phyloP scores from a whole-genome alignment of 106 monocot species.

The Chionographis japonica region DNA sequence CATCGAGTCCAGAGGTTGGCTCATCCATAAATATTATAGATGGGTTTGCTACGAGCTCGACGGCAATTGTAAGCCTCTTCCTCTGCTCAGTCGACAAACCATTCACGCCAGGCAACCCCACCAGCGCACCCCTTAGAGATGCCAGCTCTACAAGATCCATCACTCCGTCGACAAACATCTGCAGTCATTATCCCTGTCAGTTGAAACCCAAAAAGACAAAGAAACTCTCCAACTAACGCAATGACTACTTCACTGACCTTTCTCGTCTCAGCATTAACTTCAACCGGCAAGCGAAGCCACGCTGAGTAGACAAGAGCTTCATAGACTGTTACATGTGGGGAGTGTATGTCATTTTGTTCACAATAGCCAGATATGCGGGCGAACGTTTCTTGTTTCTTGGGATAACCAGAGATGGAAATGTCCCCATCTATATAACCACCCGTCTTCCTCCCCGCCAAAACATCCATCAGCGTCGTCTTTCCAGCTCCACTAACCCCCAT shows the following conservation, averaged over 20 bases:
- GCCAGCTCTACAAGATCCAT: slow-evolving; percentile 90
- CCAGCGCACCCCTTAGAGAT: slow-evolving; percentile 51
- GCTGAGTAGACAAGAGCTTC: slow-evolving; percentile 80
- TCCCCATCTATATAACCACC: slow-evolving; percentile 79
- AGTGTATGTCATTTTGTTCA: slow-evolving; percentile 89
- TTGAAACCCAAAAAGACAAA: neutral
- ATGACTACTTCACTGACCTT: slow-evolving; percentile 32
- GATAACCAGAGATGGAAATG: slow-evolving; percentile 69
- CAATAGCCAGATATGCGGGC: slow-evolving; percentile 88
- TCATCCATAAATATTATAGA: slow-evolving; percentile 98
- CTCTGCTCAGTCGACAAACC: slow-evolving; percentile 87
- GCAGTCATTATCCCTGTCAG: neutral
- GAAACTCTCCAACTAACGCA: too few relatives aligned
- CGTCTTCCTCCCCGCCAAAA: slow-evolving; percentile 84
- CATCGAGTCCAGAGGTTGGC: slow-evolving; percentile 90
- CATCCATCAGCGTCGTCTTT: slow-evolving; percentile 90
- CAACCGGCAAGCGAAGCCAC: slow-evolving; percentile 67
- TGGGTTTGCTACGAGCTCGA: slow-evolving; percentile 89
- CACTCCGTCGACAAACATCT: slow-evolving; percentile 83
- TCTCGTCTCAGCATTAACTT: slow-evolving; percentile 50
- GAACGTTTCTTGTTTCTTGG: slow-evolving; percentile 89
- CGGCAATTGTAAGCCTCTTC: slow-evolving; percentile 83
- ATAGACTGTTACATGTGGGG: slow-evolving; percentile 79
- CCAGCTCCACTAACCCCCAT: slow-evolving; percentile 95
- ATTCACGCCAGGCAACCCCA: slow-evolving; percentile 78